Evolutionary conservation across 2,329 filamentous ascomycete genomes (phyloP), one percentile per base, ranked within the genome.

Genomic region (Talaromyces albobiverticillius): DNA sequence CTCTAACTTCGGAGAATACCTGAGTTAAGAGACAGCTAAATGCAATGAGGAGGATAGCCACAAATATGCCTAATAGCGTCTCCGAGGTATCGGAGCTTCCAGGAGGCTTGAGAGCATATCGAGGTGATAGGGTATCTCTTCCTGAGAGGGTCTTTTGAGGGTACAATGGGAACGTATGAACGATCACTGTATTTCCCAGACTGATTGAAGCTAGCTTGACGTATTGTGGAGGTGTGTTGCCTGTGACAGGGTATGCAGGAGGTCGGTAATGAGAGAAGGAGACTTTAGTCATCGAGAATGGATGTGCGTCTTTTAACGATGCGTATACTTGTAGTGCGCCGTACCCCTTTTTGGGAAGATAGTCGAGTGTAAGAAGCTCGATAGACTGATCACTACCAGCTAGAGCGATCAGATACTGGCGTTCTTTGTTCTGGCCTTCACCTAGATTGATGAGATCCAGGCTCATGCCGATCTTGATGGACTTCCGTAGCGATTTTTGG

Each of bases 131-230:
- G 9, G 76, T 76, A n/a, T 65, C 59, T 3, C 69, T 62, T 38
- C 46, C 38, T 7, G 75, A 73, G 31, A 67, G 69, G 9, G 73
- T 73, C 4, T 73, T 68, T 31, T 52, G 50, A 5, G 53, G 53
- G 16, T 42, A 51, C 5, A 96, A 80, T 0, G 89, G 85, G 58
- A 96, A 85, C 36, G 84, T 87, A 70, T 95, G 89, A 23, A 95
- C 85, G 26, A 88, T 84, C 38, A 91, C 83, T 0, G 85, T 89
- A 67, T 91, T 92, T 57, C 85, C 87, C 62, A 95, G 85, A 46
- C 88, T 90, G 38, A 90, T 87, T 45, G 88, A 92, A 26, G 89
- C 91, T 3, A 96, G 82, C 62, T 89, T 89, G 61, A 95, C 75
- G 64, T 83, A 83, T 62, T 85, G 81, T 14, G 82, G 77, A 34